Percentiles rank a stretch among this genome's conserved stretches.
Conservation (phyloP, 352 stramenopile genomes). For the Phytophthora fragariaefolia region DNA sequence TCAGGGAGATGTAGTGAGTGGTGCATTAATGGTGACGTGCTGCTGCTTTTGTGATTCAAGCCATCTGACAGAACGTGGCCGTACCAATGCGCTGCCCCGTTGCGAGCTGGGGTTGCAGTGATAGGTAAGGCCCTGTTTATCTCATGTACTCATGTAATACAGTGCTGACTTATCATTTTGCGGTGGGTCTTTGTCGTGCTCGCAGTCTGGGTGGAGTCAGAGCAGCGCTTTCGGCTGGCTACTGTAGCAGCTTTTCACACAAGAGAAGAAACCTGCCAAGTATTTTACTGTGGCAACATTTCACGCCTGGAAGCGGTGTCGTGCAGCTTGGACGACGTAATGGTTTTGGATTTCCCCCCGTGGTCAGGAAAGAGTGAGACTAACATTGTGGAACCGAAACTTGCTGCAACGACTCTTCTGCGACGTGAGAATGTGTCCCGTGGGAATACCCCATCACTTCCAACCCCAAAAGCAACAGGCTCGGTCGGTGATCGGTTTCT, state of each 20-base stretch:
- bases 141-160: conserved; percentile 3
- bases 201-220: conserved; percentile 47
- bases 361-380: conserved; percentile 13
- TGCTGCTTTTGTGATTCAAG: conserved; percentile 17
- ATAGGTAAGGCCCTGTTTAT: conserved; percentile 34
- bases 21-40: background rate
- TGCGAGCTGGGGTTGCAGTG: conserved; percentile 34
- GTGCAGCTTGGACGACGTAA: conserved; percentile 60
- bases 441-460: background rate
- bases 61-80: conserved; percentile 29
- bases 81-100: conserved; percentile 22
- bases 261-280: conserved; percentile 41
- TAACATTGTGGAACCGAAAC: conserved; percentile 10
- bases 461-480: background rate
- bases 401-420: conserved; percentile 35
- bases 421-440: conserved; percentile 21
- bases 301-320: conserved; percentile 34
- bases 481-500: conserved; percentile 25
- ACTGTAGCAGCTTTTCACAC: conserved; percentile 38
- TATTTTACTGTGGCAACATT: conserved; percentile 34
- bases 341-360: conserved; percentile 55
- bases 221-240: conserved; percentile 47
- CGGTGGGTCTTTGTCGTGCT: conserved; percentile 1
- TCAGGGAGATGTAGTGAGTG: background rate
- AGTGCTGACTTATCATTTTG: conserved; percentile 5